Conservation (phyloP, 2,329 filamentous ascomycete genomes). For the Ilyonectria mors-panacis region DNA sequence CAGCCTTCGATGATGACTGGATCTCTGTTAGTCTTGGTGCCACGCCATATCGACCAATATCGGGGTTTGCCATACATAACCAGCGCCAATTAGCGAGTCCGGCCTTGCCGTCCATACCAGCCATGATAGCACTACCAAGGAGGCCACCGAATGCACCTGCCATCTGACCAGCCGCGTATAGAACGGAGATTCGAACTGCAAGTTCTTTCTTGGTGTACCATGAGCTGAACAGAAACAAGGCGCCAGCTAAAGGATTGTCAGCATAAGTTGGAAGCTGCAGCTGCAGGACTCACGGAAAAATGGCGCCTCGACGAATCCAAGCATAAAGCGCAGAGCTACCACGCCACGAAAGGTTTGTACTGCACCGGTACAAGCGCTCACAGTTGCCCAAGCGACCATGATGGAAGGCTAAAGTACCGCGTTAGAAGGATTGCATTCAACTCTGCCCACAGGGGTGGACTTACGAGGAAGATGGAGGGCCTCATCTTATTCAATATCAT, state of each 20-base stretch:
- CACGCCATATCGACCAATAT: not conserved
- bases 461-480: slow-evolving; percentile 59
- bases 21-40: not conserved
- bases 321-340: too few species aligned
- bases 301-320: too few species aligned
- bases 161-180: slow-evolving; percentile 79
- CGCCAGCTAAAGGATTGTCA: slow-evolving; percentile 13
- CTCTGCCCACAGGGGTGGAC: slow-evolving; percentile 54
- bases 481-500: slow-evolving; percentile 66
- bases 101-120: slow-evolving; percentile 72
- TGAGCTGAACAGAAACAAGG: slow-evolving; percentile 21
- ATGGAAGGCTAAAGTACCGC: not conserved
- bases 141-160: slow-evolving; percentile 80
- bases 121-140: slow-evolving; percentile 75
- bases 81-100: slow-evolving; percentile 74
- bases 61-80: slow-evolving; percentile 32
- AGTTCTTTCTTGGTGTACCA: slow-evolving; percentile 69
- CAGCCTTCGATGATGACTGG: too few species aligned
- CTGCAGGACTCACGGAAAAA: slow-evolving; percentile 12
- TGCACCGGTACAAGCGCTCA: too few species aligned
- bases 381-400: too few species aligned
- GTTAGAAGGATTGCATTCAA: not conserved
- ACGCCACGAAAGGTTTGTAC: too few species aligned
- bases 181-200: slow-evolving; percentile 74
- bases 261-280: not conserved